A percentile compares a stretch with the other conserved stretches of the same genome.
Conservation (phyloP, 2,329 filamentous ascomycete species). For the Sphaerulina musiva region DNA sequence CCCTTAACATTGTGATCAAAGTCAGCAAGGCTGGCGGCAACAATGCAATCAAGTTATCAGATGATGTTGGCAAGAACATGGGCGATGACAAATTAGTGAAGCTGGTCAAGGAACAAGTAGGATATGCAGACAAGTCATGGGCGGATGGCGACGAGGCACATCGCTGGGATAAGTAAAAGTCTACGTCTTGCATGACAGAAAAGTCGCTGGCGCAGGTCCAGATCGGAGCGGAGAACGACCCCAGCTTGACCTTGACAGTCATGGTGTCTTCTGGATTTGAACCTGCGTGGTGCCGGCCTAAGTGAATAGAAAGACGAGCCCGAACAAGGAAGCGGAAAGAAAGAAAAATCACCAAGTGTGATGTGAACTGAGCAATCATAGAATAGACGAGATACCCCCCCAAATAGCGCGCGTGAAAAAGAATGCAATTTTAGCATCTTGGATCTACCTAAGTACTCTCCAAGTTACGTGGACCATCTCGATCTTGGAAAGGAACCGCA, state of each 20-base stretch:
- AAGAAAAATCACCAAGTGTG: not conserved
- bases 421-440: not conserved
- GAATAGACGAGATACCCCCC: not conserved
- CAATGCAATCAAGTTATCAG: conserved; percentile 83
- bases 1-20: conserved; percentile 97
- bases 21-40: conserved; percentile 75
- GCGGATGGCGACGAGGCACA: conserved; percentile 73
- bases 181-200: too few species aligned
- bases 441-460: not conserved
- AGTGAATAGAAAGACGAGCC: too few species aligned
- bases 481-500: not conserved
- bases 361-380: not conserved
- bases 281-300: not conserved
- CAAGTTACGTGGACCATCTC: not conserved
- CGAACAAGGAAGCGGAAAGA: not conserved
- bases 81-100: conserved; percentile 73
- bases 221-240: too few species aligned
- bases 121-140: conserved; percentile 83
- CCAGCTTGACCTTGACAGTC: too few species aligned
- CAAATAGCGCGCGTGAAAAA: not conserved
- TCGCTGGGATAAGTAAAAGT: conserved; percentile 59
- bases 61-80: conserved; percentile 88
- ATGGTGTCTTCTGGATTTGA: not conserved
- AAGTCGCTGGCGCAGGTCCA: too few species aligned
- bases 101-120: conserved; percentile 75